Evolutionary conservation across 2,329 filamentous ascomycete genomes (phyloP), one percentile per base, ranked within the genome.

Genomic region (Apiospora hydei): DNA sequence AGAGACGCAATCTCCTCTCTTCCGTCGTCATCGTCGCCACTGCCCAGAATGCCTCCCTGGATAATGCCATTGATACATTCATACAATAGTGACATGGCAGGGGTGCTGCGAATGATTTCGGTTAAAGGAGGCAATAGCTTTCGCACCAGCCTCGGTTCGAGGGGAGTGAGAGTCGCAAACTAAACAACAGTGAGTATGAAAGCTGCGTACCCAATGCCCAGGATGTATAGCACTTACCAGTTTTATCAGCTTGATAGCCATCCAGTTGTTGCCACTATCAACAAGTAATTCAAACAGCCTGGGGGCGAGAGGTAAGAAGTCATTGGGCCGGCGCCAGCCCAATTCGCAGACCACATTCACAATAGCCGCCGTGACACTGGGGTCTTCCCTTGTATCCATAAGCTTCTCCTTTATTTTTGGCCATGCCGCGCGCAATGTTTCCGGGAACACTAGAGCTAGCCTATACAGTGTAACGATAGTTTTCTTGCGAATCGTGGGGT

Each of bases 241-340:
- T 84, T 99, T 99, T 81, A 99, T 98, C 74, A 99, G 90, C 82
- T 99, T 99, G 81, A 99, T 99, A 72, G 95, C 95, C 96, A 99
- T 98, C 96, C 96, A 99, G 82, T 99, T 99, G 83, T 99, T 98
- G 49, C 93, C 93, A 71, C 95, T 92, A 73, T 97, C 93, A 16
- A 98, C 95, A 38, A 99, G 85, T 24, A 99, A 87, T 80, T 98
- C 95, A 78, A 98, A 99, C 38, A 99, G 84, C 72, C 96, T 89
- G 11, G 96, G 96, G 0, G 96, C 96, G 43, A 99, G 86, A 18
- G 96, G 94, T 43, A 99, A 86, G 77, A 98, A 98, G 82, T 99
- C 96, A 76, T 96, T 92, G 4, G 96, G 96, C 76, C 96, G 89
- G 77, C 96, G 90, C 94, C 96, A 98, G 7, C 96, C 96, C 51